A percentile compares a stretch with the other conserved stretches of the same genome.
Evolutionary conservation across 768 basidiomycete species (phyloP).

Genomic region (Leccinellum rugosiceps): DNA sequence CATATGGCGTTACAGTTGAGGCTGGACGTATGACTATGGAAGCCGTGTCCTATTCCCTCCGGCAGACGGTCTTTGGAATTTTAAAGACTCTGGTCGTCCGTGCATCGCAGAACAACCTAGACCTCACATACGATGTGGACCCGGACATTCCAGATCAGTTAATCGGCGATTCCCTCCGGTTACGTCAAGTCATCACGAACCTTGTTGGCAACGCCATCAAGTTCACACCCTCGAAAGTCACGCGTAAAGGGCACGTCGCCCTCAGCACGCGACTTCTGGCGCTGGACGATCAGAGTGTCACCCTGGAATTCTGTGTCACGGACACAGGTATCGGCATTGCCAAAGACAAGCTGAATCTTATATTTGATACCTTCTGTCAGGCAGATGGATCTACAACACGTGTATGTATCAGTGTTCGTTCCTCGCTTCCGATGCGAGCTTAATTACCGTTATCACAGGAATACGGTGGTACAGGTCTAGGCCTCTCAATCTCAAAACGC

Average conservation of each 20-base stretch:
- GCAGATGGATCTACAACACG: conserved; percentile 98
- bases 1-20: conserved; percentile 61
- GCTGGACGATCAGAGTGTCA: conserved; percentile 78
- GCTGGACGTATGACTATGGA: conserved; percentile 99
- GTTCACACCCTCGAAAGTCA: conserved; percentile 83
- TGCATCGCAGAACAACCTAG: conserved; percentile 93
- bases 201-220: conserved; percentile 96
- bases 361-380: conserved; percentile 99
- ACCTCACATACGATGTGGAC: conserved; percentile 95
- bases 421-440: conserved; percentile 10
- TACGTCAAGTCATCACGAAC: conserved; percentile 95
- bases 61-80: conserved; percentile 96
- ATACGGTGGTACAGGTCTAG: conserved; percentile 96
- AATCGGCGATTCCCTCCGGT: conserved; percentile 91
- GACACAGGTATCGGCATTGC: conserved; percentile 99
- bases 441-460: conserved; percentile 49
- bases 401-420: conserved; percentile 41
- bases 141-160: conserved; percentile 95
- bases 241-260: conserved; percentile 83
- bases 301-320: conserved; percentile 94
- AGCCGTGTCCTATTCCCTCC: conserved; percentile 94
- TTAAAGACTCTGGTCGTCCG: conserved; percentile 97
- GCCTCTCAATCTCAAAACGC: conserved; percentile 95
- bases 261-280: conserved; percentile 80
- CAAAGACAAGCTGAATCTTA: conserved; percentile 95